phyloP scores from a whole-genome alignment of 23 red algal genomes.

The Cyanidiococcus yangmingshanensis region DNA sequence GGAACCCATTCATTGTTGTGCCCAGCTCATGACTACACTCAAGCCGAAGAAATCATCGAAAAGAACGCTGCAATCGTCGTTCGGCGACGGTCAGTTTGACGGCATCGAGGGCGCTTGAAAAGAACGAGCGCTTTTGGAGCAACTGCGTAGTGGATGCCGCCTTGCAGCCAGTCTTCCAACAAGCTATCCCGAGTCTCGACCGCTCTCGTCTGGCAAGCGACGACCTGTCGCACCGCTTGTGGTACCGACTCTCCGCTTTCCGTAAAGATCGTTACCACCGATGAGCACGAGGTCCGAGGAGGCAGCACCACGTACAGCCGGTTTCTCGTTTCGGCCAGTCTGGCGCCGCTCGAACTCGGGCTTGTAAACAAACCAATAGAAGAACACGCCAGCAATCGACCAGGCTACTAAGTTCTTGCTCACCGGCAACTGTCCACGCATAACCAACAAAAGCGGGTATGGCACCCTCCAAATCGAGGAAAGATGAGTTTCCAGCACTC shows the following conservation, averaged over 20 bases:
- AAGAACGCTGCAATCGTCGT: too few relatives aligned
- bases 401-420: neutral
- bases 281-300: slow-evolving; percentile 11
- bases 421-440: neutral
- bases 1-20: too few relatives aligned
- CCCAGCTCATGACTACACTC: too few relatives aligned
- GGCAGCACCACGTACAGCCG: neutral
- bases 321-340: neutral
- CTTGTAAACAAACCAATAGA: slow-evolving; percentile 14
- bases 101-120: too few relatives aligned
- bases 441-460: too few relatives aligned
- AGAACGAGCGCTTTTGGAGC: too few relatives aligned
- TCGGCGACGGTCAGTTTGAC: too few relatives aligned
- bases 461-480: too few relatives aligned
- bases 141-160: too few relatives aligned
- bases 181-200: neutral
- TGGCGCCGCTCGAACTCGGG: neutral
- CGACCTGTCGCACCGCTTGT: neutral
- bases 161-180: neutral
- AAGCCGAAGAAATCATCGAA: too few relatives aligned
- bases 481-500: too few relatives aligned
- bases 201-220: neutral
- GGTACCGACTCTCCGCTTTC: neutral
- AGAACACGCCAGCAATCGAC: slow-evolving; percentile 7
- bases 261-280: slow-evolving; percentile 3